phyloP scores from a whole-genome alignment of 1,284 basidiomycete genomes.

The Tausonia pullulans region DNA sequence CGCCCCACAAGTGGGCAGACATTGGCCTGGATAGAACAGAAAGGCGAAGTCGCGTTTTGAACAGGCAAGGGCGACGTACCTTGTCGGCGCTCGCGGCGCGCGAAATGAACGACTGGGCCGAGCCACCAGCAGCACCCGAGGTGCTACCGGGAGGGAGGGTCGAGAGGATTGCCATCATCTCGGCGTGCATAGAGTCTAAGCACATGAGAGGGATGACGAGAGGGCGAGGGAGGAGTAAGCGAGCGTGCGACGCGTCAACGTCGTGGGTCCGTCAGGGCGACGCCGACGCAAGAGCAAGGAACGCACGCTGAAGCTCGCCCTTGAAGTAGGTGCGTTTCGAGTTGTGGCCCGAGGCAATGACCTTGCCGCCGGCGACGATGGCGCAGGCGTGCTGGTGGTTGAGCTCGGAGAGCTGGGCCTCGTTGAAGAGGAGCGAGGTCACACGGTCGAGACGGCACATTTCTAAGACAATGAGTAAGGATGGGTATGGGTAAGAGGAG shows the following conservation, averaged over 20 bases:
- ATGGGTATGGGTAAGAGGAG: too few species aligned
- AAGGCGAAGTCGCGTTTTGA: too few species aligned
- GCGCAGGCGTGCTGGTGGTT: slow-evolving; percentile 5
- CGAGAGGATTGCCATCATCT: slow-evolving; percentile 7
- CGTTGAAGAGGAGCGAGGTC: too few species aligned
- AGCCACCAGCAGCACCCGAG: too few species aligned
- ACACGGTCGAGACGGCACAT: too few species aligned
- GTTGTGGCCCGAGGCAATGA: slow-evolving; percentile 7
- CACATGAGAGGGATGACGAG: not conserved
- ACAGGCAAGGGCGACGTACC: too few species aligned
- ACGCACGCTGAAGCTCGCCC: slow-evolving; percentile 1
- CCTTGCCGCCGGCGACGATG: slow-evolving; percentile 9
- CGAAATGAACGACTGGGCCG: too few species aligned
- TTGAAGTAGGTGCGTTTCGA: not conserved
- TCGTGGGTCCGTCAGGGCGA: not conserved
- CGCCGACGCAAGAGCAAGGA: not conserved
- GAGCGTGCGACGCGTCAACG: not conserved
- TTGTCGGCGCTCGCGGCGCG: too few species aligned
- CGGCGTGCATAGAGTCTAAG: slow-evolving; percentile 13
- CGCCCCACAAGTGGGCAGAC: too few species aligned
- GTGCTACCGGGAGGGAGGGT: too few species aligned
- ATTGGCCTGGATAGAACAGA: too few species aligned
- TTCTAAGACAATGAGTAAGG: too few species aligned
- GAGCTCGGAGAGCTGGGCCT: not conserved
- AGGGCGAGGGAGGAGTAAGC: not conserved